Evolutionary conservation across 2,329 filamentous ascomycete genomes (phyloP).

Genomic region (Ampelomyces quisqualis): DNA sequence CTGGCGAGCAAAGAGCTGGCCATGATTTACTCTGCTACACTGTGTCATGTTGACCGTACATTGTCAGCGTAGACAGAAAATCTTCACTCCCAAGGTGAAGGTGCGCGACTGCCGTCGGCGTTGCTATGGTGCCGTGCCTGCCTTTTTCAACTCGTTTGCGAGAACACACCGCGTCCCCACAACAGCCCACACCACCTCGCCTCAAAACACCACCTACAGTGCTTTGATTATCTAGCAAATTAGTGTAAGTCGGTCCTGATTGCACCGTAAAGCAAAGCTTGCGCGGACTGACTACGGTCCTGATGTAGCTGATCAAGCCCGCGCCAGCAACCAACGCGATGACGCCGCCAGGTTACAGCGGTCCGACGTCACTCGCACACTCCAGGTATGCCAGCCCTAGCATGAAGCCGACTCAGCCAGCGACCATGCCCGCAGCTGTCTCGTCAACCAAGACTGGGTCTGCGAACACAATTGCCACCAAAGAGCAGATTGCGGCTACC

Average conservation of each 20-base stretch:
- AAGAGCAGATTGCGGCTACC: conserved; percentile 26
- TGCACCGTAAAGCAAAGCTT: neutral
- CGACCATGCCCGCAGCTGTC: conserved; percentile 5
- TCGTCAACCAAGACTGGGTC: conserved; percentile 3
- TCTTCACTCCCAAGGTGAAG: no score
- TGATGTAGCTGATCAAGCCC: neutral
- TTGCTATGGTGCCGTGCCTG: conserved; percentile 1
- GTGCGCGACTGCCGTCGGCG: conserved; percentile 2
- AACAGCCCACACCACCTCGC: no score
- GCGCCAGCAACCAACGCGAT: conserved; percentile 2
- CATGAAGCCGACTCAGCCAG: conserved; percentile 6
- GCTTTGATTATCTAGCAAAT: neutral
- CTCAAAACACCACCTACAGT: neutral
- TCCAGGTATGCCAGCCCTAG: conserved; percentile 24
- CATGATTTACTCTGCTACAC: neutral
- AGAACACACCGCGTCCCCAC: neutral
- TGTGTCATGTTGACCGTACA: neutral
- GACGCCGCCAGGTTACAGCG: conserved; percentile 10
- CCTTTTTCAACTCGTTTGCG: neutral
- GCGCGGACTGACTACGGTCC: neutral
- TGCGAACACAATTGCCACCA: conserved; percentile 24
- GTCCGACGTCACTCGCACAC: conserved; percentile 14
- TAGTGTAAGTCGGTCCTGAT: neutral
- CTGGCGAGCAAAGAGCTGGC: neutral
- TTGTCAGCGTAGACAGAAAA: no score